Evolutionary conservation across 2,329 filamentous ascomycete species (phyloP), one percentile per base, ranked within the genome.

Genomic region (Monosporascus sp.): DNA sequence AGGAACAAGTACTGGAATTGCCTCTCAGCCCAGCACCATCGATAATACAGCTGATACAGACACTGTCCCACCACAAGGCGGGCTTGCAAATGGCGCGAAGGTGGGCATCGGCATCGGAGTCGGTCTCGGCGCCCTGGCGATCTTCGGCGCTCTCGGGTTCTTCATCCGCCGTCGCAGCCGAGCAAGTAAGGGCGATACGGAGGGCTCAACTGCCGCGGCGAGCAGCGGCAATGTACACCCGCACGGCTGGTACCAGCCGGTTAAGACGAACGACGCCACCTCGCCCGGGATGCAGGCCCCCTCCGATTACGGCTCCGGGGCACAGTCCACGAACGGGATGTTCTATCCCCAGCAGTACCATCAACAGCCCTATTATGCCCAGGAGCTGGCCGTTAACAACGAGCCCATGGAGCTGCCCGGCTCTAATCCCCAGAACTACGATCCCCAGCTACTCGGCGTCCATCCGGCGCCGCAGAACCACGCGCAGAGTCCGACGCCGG

Each of bases 41-140:
- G 11, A 9, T 49, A 20, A 25, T 3, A 11, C 17, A 15, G 27
- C 27, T 2, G 27, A 31, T 11, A 11, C 27, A 1, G 27, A 31
- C 27, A 31, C 9, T 11, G 27, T 11, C 27, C 27, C 52, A 25
- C 27, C 54, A 18, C n/a, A 44, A 24, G 48, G 51, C 27, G 62
- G 61, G 14, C 56, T 69, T 17, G 62, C 63, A 15, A 64, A 60
- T 7, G 70, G 68, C 20, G 66, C 66, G 8, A 62, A 66, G 39
- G 70, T 64, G n/a, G 71, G 69, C 11, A 68, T 70, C 39, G 70
- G 67, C 4, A 62, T 67, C 5, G 70, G 68, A 31, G 64, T 64
- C 9, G 60, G 60, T 5, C 43, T 69, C 8, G 67, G 50, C 4
- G 64, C 50, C 3, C 36, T 66, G 18, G 60, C 54, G 35, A 41